Evolutionary conservation across 768 basidiomycete species (phyloP).

Genomic region (Russula brevipes): DNA sequence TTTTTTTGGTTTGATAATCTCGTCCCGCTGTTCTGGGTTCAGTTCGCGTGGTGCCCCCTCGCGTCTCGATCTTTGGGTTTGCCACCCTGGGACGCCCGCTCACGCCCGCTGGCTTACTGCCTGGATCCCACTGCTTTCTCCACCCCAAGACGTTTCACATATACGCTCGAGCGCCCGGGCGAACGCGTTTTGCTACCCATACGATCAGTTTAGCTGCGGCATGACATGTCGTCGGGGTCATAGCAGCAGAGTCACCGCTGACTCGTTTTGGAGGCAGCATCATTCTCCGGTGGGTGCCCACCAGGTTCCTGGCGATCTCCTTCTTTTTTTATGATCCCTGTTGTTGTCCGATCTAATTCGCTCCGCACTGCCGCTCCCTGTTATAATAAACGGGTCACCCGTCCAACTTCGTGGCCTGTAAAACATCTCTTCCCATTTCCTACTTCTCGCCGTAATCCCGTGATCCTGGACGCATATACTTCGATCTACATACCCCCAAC

Average conservation of each 20-base stretch:
- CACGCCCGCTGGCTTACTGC: neutral
- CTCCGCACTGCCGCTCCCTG: slow-evolving; percentile 2
- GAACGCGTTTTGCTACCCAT: neutral
- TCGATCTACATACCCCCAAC: neutral
- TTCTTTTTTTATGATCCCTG: neutral
- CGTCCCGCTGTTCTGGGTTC: neutral
- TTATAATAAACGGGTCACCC: slow-evolving; percentile 5
- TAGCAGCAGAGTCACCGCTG: neutral
- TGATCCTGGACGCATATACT: neutral
- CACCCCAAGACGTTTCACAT: slow-evolving; percentile 11
- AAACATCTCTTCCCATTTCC: neutral
- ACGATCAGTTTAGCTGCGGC: slow-evolving; percentile 6
- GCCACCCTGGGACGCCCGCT: too few relatives aligned
- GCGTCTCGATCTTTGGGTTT: too few relatives aligned
- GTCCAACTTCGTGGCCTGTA: neutral
- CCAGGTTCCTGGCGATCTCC: neutral
- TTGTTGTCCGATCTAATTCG: neutral
- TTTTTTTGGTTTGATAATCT: neutral
- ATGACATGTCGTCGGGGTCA: slow-evolving; percentile 10
- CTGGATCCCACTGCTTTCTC: neutral
- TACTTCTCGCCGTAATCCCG: neutral
- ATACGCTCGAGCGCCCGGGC: neutral
- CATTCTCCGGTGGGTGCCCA: slow-evolving; percentile 3
- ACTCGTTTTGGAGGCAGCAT: slow-evolving; percentile 10
- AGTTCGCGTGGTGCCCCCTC: neutral